Conservation (phyloP, 106 monocot genomes). For the Apostasia shenzhenica region DNA sequence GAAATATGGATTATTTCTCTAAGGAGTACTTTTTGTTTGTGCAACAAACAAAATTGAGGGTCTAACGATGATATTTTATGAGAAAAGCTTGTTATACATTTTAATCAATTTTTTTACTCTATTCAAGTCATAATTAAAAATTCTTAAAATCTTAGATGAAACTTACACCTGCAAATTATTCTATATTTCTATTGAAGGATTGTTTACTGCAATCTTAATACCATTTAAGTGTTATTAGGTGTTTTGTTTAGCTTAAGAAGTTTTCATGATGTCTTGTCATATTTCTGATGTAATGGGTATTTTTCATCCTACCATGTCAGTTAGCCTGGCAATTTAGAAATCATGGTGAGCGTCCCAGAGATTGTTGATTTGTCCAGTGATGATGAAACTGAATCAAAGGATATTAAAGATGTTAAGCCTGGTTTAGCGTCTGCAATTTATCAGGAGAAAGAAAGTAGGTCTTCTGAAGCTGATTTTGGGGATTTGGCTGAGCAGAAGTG, state of each 20-base stretch:
- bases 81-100: background rate
- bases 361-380: constrained; percentile 45
- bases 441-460: constrained; percentile 1
- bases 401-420: constrained; percentile 26
- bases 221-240: background rate
- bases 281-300: background rate
- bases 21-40: too few species aligned
- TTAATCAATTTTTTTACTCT: background rate
- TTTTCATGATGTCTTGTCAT: background rate
- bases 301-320: constrained; percentile 2
- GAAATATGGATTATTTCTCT: too few species aligned
- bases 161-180: background rate
- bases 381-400: constrained; percentile 30
- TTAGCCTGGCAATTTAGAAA: constrained; percentile 1
- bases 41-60: too few species aligned
- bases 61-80: too few species aligned
- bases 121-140: background rate
- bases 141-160: background rate
- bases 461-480: constrained; percentile 3
- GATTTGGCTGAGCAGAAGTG: constrained; percentile 4
- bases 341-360: constrained; percentile 33
- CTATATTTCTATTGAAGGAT: background rate
- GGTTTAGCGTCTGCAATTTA: background rate
- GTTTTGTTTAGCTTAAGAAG: background rate
- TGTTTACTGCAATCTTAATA: background rate